Evolutionary conservation across 202 grass and related monocot genomes (phyloP), one percentile per base, ranked within the genome.

Genomic region (Panicum hallii): DNA sequence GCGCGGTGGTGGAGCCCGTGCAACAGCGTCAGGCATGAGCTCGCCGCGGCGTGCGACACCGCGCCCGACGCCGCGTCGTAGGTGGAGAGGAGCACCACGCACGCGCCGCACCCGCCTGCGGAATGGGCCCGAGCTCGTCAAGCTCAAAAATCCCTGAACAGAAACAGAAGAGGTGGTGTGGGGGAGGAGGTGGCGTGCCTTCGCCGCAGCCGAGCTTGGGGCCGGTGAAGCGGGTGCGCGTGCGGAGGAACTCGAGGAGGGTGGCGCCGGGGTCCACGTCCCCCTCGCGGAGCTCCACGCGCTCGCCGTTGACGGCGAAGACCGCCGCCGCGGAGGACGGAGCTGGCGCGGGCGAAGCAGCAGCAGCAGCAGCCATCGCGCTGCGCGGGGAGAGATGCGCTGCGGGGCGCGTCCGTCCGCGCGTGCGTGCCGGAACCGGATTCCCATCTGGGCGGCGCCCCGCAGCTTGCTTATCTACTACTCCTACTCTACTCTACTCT

Each of bases 101-200:
- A 98, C 52, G 95, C 92, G 79, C 95, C 92, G 80, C 95, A 98
- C 38, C 95, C 95, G 73, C 95, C 95, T 98, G 79, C 77, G 71
- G 7, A 19, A 9, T 10, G 16, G 5, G 4, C 5, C 4, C 46
- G 0, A 61, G 17, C 17, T 38, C 36, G 36, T 38, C 7, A 20
- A 44, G 60, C 36, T 38, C 36, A 38, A 11, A 61, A 12, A 53
- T 16, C 17, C 19, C 7, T 14, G 5, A 45, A 28, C 15, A 55
- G 7, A 4, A 64, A 36, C 23, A 11, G 15, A 46, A 36, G 61
- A 30, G 42, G 56, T 19, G 38, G 41, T 10, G 14, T 16, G 14
- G 20, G 20, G 20, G 44, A 13, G 32, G 20, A 57, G 5, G 41
- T 46, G 9, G 38, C 28, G 50, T 46, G 90, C 95, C 95, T 91